Evolutionary conservation across 2,329 filamentous ascomycete genomes (phyloP).

Genomic region (Penicillium sp.): DNA sequence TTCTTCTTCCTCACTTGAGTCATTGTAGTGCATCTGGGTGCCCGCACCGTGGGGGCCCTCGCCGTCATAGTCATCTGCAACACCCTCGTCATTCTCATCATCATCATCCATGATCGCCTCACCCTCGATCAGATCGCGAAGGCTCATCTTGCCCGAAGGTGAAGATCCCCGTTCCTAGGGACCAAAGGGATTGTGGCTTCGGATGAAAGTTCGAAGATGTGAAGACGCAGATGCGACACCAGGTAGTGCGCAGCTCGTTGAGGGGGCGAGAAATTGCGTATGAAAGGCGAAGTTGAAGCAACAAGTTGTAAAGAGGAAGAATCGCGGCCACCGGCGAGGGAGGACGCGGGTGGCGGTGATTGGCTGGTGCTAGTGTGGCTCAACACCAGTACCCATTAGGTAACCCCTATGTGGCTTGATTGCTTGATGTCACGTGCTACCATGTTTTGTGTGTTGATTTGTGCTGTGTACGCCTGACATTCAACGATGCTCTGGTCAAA

Average conservation of each 20-base stretch:
- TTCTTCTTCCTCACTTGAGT: conserved; percentile 89
- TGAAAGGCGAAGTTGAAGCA: conserved; percentile 13
- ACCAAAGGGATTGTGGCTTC: conserved; percentile 2
- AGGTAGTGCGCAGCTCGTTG: conserved; percentile 9
- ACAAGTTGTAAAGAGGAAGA: conserved; percentile 17
- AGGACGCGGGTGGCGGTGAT: conserved; percentile 22
- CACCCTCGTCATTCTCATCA: conserved; percentile 75
- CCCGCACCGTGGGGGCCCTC: conserved; percentile 47
- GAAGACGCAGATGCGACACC: conserved; percentile 10
- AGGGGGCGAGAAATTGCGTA: conserved; percentile 5
- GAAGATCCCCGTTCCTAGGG: conserved; percentile 17
- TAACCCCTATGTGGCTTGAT: neutral
- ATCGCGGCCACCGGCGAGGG: conserved; percentile 20
- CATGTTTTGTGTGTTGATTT: neutral
- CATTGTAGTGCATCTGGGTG: conserved; percentile 57
- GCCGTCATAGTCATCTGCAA: conserved; percentile 67
- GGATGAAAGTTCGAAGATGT: conserved; percentile 7
- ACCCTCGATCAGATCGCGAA: conserved; percentile 69
- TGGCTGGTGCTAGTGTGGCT: conserved; percentile 13
- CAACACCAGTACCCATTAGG: neutral
- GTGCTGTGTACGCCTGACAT: conserved; percentile 2
- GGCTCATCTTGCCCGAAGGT: conserved; percentile 52
- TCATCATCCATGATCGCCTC: conserved; percentile 86
- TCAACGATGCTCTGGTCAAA: conserved; percentile 1
- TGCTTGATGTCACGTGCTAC: conserved; percentile 1